Evolutionary conservation across 495 filamentous ascomycete species (phyloP), one percentile per base, ranked within the genome.

Genomic region (Talaromyces trachyspermus): DNA sequence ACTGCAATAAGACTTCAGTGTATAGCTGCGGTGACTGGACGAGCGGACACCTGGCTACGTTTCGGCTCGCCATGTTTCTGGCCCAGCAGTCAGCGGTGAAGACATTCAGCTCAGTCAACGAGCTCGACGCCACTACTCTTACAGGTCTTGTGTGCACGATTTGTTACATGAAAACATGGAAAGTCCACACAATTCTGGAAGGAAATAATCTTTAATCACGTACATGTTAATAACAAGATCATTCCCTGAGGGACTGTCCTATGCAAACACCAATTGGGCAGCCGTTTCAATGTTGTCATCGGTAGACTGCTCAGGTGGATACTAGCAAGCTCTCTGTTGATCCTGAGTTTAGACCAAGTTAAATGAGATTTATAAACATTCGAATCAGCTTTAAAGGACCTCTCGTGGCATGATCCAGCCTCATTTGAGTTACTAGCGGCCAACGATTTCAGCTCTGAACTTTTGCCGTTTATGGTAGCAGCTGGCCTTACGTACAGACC

Each of bases 401-500:
- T 14, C 32, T 35, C 32, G 32, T 35, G 32, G 32, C n/a, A 35
- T 35, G 5, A 35, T 35, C 12, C 11, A 35, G 18, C 32, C 32
- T 15, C 9, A 15, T 15, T 35, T n/a, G n/a, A 15, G 18, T 35
- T 14, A 35, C 32, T 35, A 35, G 32, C 32, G 32, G 32, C 6
- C n/a, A 15, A 35, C 32, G 32, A 35, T 35, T 15, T 35, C 32
- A 35, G 32, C 32, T 35, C n/a, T 35, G 32, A 35, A 35, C 32
- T 35, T 15, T 35, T 15, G 12, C 18, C 32, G 32, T 35, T 15
- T 15, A 35, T 35, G 32, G 32, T 35, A 7, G 32, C 32, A n/a
- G n/a, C 32, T 35, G n/a, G 12, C 12, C 2, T 15, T 35, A 15
- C n/a, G n/a, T n/a, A n/a, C 5, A 15, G 12, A 2, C n/a, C 11